Percentiles rank a stretch among this genome's conserved stretches.
Conservation (phyloP, 805 yeast genomes). For the Candida hungchunana region DNA sequence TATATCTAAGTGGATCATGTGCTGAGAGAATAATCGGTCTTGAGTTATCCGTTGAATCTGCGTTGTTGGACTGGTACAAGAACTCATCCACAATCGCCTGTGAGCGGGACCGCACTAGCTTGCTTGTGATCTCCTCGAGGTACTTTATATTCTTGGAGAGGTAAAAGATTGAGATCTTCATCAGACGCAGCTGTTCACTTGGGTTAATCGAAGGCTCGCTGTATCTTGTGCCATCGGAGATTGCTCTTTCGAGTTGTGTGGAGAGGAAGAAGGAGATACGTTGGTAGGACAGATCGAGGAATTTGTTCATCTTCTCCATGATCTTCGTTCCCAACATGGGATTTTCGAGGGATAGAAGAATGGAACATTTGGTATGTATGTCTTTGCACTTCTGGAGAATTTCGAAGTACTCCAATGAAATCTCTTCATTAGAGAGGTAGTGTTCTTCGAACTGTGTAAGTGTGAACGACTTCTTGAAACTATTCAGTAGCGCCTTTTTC, state of each 20-base stretch:
- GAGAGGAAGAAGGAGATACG: constrained; percentile 44
- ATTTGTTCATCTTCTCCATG: constrained; percentile 50
- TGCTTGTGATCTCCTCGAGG: constrained; percentile 56
- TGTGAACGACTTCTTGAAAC: constrained; percentile 59
- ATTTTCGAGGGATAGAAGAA: constrained; percentile 65
- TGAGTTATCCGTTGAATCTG: constrained; percentile 24
- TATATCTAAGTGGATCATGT: constrained; percentile 75
- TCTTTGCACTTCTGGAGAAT: constrained; percentile 56
- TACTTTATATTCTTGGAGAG: constrained; percentile 40
- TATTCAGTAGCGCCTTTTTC: constrained; percentile 47
- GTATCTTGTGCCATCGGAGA: constrained; percentile 13
- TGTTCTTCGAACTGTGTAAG: constrained; percentile 70
- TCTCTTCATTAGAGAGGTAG: constrained; percentile 38
- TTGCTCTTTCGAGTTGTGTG: constrained; percentile 25
- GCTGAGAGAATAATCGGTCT: constrained; percentile 60
- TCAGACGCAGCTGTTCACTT: constrained; percentile 19
- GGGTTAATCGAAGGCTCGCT: constrained; percentile 11
- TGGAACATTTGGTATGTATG: constrained; percentile 65
- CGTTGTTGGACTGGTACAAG: constrained; percentile 43
- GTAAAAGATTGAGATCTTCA: constrained; percentile 32
- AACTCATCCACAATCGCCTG: constrained; percentile 64
- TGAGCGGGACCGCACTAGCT: constrained; percentile 67
- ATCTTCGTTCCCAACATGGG: constrained; percentile 62
- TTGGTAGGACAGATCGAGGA: constrained; percentile 50
- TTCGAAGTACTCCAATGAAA: constrained; percentile 52